These are phyloP conservation scores for Dictyostelium firmibasis DNA, from an alignment of 78 protist genomes.

Conservation along the genomic window DNA sequence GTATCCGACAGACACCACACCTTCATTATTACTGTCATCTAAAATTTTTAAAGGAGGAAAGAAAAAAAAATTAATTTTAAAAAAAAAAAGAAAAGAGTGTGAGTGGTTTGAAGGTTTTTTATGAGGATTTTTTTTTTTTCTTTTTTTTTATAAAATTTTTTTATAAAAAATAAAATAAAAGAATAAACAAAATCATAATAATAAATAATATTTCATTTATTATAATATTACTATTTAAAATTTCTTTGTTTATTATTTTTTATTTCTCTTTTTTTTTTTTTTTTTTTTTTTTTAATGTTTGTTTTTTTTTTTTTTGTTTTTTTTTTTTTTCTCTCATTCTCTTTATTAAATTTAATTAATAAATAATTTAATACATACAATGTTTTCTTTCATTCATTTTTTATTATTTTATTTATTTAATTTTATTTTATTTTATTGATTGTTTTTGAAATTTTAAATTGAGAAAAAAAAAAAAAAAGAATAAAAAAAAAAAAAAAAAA, in stretches of 20 bases:
- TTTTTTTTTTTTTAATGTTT: too few species aligned
- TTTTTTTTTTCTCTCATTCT: background rate
- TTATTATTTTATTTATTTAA: too few species aligned
- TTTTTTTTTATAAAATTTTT: too few species aligned
- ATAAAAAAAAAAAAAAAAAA: too few species aligned
- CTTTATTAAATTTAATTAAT: background rate
- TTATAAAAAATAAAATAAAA: too few species aligned
- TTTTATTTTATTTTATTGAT: too few species aligned
- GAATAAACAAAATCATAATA: background rate
- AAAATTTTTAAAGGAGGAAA: too few species aligned
- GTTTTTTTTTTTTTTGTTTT: background rate
- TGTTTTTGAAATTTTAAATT: too few species aligned
- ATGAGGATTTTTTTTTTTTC: too few species aligned
- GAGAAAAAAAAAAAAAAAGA: too few species aligned
- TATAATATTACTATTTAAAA: too few species aligned
- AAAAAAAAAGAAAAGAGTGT: background rate
- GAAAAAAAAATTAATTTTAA: background rate
- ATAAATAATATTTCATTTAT: background rate
- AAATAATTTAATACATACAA: background rate
- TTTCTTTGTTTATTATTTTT: too few species aligned
- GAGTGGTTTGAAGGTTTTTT: background rate
- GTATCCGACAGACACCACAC: background rate
- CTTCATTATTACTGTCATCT: background rate
- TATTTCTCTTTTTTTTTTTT: background rate
- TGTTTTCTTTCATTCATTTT: background rate